phyloP scores from a whole-genome alignment of 768 basidiomycete genomes.

The Trametes maxima region DNA sequence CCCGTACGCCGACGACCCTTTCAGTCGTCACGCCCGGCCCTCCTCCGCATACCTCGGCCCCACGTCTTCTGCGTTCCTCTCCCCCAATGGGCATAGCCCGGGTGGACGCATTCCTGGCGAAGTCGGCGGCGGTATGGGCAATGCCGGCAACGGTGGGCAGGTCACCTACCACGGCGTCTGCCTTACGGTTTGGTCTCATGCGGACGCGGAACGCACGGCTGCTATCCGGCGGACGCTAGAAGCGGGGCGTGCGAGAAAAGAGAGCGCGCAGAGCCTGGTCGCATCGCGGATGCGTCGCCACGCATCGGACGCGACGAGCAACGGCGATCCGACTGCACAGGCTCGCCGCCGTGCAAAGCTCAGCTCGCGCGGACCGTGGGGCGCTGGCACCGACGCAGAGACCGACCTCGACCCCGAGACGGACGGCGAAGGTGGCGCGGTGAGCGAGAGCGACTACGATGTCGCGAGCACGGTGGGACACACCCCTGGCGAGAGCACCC shows the following conservation, averaged over 20 bases:
- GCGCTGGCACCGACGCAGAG: slow-evolving; percentile 57
- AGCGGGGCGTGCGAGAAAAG: slow-evolving; percentile 74
- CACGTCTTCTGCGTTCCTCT: slow-evolving; percentile 47
- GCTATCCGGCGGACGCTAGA: slow-evolving; percentile 86
- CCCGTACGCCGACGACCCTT: slow-evolving; percentile 76
- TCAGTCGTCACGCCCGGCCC: slow-evolving; percentile 60
- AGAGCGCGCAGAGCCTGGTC: slow-evolving; percentile 74
- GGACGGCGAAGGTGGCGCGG: slow-evolving; percentile 70
- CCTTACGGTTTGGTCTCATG: slow-evolving; percentile 94
- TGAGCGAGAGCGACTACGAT: slow-evolving; percentile 88
- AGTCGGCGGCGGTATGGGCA: slow-evolving; percentile 26
- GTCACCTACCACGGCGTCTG: slow-evolving; percentile 89
- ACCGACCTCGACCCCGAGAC: slow-evolving; percentile 72
- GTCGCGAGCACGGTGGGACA: slow-evolving; percentile 79
- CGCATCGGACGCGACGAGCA: slow-evolving; percentile 44
- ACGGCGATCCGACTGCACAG: slow-evolving; percentile 57
- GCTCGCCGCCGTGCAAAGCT: slow-evolving; percentile 59
- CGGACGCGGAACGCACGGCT: slow-evolving; percentile 81
- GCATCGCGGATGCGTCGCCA: slow-evolving; percentile 68
- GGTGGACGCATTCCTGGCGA: slow-evolving; percentile 29
- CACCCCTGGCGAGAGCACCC: slow-evolving; percentile 83
- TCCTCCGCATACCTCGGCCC: slow-evolving; percentile 82
- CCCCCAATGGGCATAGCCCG: slow-evolving; percentile 35
- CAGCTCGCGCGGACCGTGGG: slow-evolving; percentile 71
- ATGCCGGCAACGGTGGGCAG: slow-evolving; percentile 40